Evolutionary conservation across 306 rosid genomes (phyloP), one percentile per base, ranked within the genome.

Genomic region (Quercus engelmannii): DNA sequence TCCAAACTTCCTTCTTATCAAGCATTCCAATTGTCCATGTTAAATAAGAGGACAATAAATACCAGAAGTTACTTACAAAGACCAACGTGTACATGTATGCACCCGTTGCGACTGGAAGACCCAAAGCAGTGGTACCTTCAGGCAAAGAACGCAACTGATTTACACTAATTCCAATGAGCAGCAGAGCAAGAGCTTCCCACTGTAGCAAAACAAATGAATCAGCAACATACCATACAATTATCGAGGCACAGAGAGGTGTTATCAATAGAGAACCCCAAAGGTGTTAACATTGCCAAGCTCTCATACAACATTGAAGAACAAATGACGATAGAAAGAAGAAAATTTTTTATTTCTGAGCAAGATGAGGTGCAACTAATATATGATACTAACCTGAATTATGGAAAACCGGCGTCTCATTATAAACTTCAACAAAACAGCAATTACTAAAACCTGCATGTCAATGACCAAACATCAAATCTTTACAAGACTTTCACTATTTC

Each of bases 151-250:
- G 86, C 85, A 96, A 81, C 82, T 96, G 99, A 85, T 96, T 96
- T 70, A 96, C 97, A 20, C 98, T 96, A 75, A 96, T 93, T 31
- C 99, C 98, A 78, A 96, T 96, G 52, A 96, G 98, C 91, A 93
- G 79, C 18, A 96, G 82, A 35, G 97, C 99, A 82, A 96, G 99
- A 63, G 99, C 99, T 82, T 96, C 98, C 96, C 99, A 93, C 99
- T 96, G 94, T 52, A 85, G 78, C 79, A 85, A 75, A 58, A 59
- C 18, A 84, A 30, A 33, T 38, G 70, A 78, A 85, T 76, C 73
- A 80, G 76, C 55, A 26, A 14, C 11, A 74, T 31, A 49, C 59
- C 59, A 74, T 23, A 57, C 38, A 78, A 33, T 59, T 77, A 77
- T 33, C 35, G 54, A 13, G 59, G 67, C 15, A 71, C 31, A 55